These are phyloP conservation scores for Venturiaceae sp. DNA, from an alignment of 2,329 filamentous ascomycete genomes.

Conservation along the genomic window DNA sequence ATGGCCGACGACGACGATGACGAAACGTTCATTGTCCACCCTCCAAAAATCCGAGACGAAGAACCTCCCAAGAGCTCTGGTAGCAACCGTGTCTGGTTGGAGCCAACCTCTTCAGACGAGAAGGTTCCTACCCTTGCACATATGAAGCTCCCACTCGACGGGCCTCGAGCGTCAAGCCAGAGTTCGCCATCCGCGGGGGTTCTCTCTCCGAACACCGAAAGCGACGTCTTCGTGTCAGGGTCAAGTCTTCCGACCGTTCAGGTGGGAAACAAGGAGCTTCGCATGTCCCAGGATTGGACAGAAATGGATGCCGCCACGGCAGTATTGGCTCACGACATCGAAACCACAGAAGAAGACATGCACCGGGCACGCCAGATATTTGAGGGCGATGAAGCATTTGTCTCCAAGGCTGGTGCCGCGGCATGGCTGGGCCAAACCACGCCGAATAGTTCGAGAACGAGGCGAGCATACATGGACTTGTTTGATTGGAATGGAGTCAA, in stretches of 20 bases:
- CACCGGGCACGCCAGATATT: slow-evolving; percentile 75
- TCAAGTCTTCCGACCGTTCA: slow-evolving; percentile 40
- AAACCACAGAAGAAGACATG: slow-evolving; percentile 56
- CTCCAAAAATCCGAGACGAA: slow-evolving; percentile 17
- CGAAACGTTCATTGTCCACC: slow-evolving; percentile 26
- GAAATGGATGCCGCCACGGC: slow-evolving; percentile 1
- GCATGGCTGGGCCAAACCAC: slow-evolving; percentile 74
- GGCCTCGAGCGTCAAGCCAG: slow-evolving; percentile 21
- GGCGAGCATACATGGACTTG: slow-evolving; percentile 80
- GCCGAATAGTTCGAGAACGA: slow-evolving; percentile 40
- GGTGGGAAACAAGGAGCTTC: slow-evolving; percentile 35
- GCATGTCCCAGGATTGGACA: slow-evolving; percentile 5
- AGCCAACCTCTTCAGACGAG: slow-evolving; percentile 26
- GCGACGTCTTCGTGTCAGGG: slow-evolving; percentile 37
- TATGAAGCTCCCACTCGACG: slow-evolving; percentile 28
- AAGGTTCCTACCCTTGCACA: slow-evolving; percentile 17
- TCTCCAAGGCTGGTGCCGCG: slow-evolving; percentile 69
- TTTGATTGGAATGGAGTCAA: slow-evolving; percentile 80
- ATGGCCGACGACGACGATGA: slow-evolving; percentile 23
- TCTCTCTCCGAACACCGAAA: slow-evolving; percentile 29
- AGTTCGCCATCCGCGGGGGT: slow-evolving; percentile 9
- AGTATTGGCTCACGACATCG: slow-evolving; percentile 13
- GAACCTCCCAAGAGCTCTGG: slow-evolving; percentile 10
- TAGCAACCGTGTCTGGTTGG: slow-evolving; percentile 28
- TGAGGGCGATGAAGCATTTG: slow-evolving; percentile 73